Evolutionary conservation across 192 early-diverging fungal species (phyloP).

Genomic region (Coemansia sp.): DNA sequence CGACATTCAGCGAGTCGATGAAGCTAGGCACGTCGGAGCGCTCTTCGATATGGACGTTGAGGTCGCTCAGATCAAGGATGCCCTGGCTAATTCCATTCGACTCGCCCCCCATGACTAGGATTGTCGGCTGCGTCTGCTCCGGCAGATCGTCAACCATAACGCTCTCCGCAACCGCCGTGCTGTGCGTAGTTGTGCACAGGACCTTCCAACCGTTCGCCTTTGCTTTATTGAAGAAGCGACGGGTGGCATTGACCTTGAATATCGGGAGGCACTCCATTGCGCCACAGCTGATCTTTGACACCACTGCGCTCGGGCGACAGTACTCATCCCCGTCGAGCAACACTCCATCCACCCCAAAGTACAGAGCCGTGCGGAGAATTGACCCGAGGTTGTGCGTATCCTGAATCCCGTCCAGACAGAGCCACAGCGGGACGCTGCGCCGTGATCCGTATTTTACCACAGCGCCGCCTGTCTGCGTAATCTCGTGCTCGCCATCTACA

Average conservation of each 20-base stretch:
- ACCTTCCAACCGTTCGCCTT: conserved; percentile 28
- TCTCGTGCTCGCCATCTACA: conserved; percentile 13
- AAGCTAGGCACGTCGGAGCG: conserved; percentile 13
- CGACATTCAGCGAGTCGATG: conserved; percentile 49
- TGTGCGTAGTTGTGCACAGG: conserved; percentile 13
- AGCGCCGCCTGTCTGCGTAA: neutral
- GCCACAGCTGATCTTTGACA: conserved; percentile 40
- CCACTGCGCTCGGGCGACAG: conserved; percentile 16
- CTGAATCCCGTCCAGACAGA: conserved; percentile 29
- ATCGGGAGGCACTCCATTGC: conserved; percentile 32
- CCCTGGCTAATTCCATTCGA: conserved; percentile 9
- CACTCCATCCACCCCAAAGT: conserved; percentile 45
- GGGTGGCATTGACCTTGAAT: neutral
- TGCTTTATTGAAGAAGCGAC: conserved; percentile 4
- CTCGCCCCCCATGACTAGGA: conserved; percentile 48
- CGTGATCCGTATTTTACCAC: conserved; percentile 6
- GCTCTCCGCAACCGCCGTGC: neutral
- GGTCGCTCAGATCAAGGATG: conserved; percentile 12
- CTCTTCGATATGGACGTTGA: conserved; percentile 29
- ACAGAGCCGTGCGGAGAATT: conserved; percentile 41
- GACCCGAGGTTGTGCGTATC: conserved; percentile 42
- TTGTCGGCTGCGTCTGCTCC: conserved; percentile 11
- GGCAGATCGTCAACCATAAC: conserved; percentile 3
- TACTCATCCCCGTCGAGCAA: conserved; percentile 5
- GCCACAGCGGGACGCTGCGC: conserved; percentile 32